phyloP scores from a whole-genome alignment of 306 rosid genomes.

The Dalbergia cochinchinensis region DNA sequence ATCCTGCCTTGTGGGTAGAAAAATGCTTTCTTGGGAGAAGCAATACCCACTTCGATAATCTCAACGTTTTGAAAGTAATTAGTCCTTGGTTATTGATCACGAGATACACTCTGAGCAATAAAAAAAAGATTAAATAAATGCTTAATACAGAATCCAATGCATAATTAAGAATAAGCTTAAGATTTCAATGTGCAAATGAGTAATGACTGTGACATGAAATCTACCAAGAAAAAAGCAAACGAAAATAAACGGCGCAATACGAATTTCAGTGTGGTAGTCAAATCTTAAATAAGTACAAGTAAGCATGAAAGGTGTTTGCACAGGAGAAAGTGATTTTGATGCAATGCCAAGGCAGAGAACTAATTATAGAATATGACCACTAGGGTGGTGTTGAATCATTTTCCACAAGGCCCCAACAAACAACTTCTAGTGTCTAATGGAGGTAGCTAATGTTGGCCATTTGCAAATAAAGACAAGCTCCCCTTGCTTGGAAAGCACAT shows the following conservation, averaged over 20 bases:
- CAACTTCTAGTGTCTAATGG: neutral
- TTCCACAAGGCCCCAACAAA: conserved; percentile 1
- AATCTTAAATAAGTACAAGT: neutral
- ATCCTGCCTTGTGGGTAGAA: too few species aligned
- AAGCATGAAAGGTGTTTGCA: neutral
- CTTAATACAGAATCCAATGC: neutral
- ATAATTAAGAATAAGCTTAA: conserved; percentile 8
- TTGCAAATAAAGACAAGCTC: neutral
- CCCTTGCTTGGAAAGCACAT: conserved; percentile 27
- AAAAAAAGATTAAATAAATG: neutral
- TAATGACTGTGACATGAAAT: neutral
- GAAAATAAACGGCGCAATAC: neutral
- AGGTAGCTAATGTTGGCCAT: conserved; percentile 16
- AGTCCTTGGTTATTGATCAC: too few species aligned
- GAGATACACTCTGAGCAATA: too few species aligned
- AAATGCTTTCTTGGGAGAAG: too few species aligned
- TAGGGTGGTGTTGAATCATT: conserved; percentile 21
- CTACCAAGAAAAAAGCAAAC: conserved; percentile 4
- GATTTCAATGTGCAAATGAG: conserved; percentile 4
- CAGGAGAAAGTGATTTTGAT: conserved; percentile 1
- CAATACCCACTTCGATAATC: too few species aligned
- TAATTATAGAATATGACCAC: conserved; percentile 25
- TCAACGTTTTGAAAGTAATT: too few species aligned
- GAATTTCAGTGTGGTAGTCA: conserved; percentile 5
- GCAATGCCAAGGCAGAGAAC: neutral